Conservation (phyloP, 2,329 filamentous ascomycete species). For the Verticillium zaregamsianum region DNA sequence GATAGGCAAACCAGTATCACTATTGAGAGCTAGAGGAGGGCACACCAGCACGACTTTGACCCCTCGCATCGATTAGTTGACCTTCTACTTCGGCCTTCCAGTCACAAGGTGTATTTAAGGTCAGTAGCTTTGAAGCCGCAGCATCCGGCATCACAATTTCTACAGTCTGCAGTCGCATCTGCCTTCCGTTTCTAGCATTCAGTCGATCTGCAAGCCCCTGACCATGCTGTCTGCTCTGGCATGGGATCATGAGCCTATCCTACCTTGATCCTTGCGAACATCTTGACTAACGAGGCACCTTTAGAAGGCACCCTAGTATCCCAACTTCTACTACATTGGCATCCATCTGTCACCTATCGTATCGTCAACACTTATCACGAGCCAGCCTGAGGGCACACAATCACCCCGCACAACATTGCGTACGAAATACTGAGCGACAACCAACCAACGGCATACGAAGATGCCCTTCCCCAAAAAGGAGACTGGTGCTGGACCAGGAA, state of each 20-base stretch:
- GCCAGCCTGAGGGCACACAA: not conserved
- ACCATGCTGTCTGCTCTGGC: too few relatives aligned
- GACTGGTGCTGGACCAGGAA: constrained; percentile 19
- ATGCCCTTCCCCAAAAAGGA: constrained; percentile 38
- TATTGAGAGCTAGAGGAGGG: not conserved
- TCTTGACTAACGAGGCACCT: too few relatives aligned
- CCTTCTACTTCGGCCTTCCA: not conserved
- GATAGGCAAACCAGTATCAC: not conserved
- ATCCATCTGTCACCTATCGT: too few relatives aligned
- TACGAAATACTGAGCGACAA: not conserved
- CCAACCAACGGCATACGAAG: constrained; percentile 7
- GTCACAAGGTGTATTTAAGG: not conserved
- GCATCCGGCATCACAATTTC: not conserved
- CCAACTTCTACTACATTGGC: too few relatives aligned
- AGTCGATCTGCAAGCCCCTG: too few relatives aligned
- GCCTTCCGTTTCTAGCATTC: too few relatives aligned
- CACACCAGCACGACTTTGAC: not conserved
- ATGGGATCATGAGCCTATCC: too few relatives aligned
- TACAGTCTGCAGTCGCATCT: too few relatives aligned
- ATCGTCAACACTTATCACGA: not conserved
- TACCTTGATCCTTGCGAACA: too few relatives aligned
- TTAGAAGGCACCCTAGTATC: too few relatives aligned
- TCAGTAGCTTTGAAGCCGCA: not conserved
- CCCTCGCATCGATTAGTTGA: not conserved
- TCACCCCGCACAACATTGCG: not conserved